Evolutionary conservation across 2,329 filamentous ascomycete genomes (phyloP).

Genomic region (Trichoderma harzianum): DNA sequence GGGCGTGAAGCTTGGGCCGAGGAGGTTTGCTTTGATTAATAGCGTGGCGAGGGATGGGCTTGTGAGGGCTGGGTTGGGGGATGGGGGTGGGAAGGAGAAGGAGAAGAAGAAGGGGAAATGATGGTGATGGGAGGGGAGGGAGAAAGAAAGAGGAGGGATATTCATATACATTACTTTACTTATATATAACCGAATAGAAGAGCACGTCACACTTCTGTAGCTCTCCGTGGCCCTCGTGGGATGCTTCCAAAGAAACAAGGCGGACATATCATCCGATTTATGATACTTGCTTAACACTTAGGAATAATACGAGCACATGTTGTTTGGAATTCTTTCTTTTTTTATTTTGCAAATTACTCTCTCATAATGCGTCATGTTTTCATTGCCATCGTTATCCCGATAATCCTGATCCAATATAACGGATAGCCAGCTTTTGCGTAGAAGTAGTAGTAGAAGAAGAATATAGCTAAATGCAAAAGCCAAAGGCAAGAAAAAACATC

Average conservation of each 20-base stretch:
- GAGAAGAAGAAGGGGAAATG: neutral
- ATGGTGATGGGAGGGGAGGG: neutral
- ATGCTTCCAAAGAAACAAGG: neutral
- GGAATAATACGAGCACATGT: neutral
- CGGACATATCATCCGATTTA: neutral
- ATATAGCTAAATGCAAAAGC: neutral
- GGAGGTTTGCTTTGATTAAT: constrained; percentile 89
- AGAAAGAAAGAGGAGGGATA: neutral
- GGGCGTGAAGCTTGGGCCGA: constrained; percentile 81
- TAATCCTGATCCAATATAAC: constrained; percentile 23
- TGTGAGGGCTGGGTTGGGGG: constrained; percentile 66
- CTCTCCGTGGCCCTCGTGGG: neutral
- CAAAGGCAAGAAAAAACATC: neutral
- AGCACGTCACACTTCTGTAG: neutral
- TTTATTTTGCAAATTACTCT: constrained; percentile 23
- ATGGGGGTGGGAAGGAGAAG: neutral
- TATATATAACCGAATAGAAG: neutral
- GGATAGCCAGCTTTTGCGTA: neutral
- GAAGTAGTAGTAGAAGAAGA: neutral
- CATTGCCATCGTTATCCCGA: constrained; percentile 34
- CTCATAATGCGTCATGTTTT: constrained; percentile 32
- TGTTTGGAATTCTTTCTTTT: neutral
- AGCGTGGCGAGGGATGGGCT: constrained; percentile 79
- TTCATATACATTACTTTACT: neutral
- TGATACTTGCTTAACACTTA: neutral